Evolutionary conservation across 73 alveolate species (phyloP).

Genomic region (Breviolum minutum): DNA sequence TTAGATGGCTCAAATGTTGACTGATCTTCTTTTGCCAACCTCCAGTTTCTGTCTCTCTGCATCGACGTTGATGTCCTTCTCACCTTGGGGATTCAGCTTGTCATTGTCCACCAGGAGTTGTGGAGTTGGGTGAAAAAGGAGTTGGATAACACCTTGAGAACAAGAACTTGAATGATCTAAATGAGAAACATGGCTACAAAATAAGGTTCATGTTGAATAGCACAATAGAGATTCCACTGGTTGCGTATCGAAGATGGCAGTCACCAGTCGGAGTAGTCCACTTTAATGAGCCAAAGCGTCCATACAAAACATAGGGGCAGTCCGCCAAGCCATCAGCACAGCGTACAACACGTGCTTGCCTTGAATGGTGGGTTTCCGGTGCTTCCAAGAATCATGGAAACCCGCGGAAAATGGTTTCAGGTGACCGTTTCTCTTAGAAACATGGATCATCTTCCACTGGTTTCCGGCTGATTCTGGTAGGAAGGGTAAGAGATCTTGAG

Average conservation of each 20-base stretch:
- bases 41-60: constrained; percentile 16
- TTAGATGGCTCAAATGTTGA: neutral
- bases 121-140: no score
- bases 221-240: no score
- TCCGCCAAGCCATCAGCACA: constrained; percentile 92
- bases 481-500: neutral
- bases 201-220: no score
- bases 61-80: constrained; percentile 44
- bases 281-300: neutral
- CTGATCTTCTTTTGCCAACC: neutral
- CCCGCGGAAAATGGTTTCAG: neutral
- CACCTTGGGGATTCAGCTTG: neutral
- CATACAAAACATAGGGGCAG: constrained; percentile 86
- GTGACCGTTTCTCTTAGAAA: neutral
- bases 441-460: neutral
- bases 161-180: no score
- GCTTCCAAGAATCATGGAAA: neutral
- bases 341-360: constrained; percentile 55
- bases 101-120: no score
- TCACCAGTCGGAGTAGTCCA: neutral
- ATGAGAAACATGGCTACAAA: no score
- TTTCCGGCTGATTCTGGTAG: neutral
- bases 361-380: neutral
- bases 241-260: neutral
- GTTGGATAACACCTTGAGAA: no score